Evolutionary conservation across 139 green algal genomes (phyloP).

Genomic region (Mychonastes homosphaera): DNA sequence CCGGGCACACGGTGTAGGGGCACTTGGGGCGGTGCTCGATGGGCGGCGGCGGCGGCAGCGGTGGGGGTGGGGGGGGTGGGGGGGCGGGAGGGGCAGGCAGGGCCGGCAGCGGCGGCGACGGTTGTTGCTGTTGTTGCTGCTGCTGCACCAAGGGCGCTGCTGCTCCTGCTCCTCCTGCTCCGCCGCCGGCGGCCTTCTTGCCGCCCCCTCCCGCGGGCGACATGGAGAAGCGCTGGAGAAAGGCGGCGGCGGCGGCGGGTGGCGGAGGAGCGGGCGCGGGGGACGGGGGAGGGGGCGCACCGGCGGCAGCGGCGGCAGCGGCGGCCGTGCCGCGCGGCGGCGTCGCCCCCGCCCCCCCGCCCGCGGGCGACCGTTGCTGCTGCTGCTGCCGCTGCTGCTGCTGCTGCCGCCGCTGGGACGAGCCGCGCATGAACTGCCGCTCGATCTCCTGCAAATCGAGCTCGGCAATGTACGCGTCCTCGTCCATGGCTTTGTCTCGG

Average conservation of each 20-base stretch:
- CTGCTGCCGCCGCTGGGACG: not conserved
- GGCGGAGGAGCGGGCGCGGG: too few relatives aligned
- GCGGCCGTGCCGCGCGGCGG: too few relatives aligned
- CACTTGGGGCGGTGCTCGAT: conserved; percentile 1
- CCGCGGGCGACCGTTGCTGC: not conserved
- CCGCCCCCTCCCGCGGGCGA: too few relatives aligned
- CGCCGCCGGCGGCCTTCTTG: too few relatives aligned
- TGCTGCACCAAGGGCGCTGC: not conserved
- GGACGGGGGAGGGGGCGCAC: too few relatives aligned
- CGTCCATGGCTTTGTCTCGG: not conserved
- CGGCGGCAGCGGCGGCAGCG: too few relatives aligned
- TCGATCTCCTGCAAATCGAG: conserved; percentile 5
- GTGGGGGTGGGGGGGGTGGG: not conserved
- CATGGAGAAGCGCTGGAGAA: too few relatives aligned
- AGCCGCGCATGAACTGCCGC: not conserved
- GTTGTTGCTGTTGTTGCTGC: conserved; percentile 5
- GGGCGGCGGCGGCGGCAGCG: not conserved
- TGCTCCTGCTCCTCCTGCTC: conserved; percentile 2
- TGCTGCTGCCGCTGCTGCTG: conserved; percentile 11
- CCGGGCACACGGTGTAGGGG: conserved; percentile 17
- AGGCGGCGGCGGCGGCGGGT: too few relatives aligned
- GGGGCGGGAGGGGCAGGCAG: not conserved
- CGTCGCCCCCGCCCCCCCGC: too few relatives aligned
- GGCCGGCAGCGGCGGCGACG: not conserved
- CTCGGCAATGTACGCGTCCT: conserved; percentile 12